Percentiles rank a stretch among this genome's conserved stretches.
Conservation (phyloP, 176 grass and related monocot genomes). For the Oryza brachyantha region DNA sequence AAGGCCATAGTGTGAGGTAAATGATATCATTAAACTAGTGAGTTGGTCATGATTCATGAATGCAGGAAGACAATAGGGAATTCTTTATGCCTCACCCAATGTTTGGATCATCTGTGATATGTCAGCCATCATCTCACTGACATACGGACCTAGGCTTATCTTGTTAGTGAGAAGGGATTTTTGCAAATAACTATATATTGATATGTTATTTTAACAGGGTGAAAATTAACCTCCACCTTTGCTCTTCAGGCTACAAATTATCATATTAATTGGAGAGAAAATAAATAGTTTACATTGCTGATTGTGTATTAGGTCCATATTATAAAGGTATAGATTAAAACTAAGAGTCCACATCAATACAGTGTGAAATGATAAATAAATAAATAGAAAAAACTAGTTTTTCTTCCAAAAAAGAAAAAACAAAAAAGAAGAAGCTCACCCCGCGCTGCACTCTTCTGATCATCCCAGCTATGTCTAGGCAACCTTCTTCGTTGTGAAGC, state of each 20-base stretch:
- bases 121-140: background rate
- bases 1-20: background rate
- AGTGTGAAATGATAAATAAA: too few relatives aligned
- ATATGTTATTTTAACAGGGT: too few relatives aligned
- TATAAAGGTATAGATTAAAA: background rate
- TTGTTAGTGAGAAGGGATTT: background rate
- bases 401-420: background rate
- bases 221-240: background rate
- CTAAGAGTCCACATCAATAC: background rate
- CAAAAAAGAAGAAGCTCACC: conserved; percentile 38
- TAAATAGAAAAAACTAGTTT: background rate
- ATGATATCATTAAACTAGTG: background rate
- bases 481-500: conserved; percentile 75
- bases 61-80: background rate
- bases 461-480: conserved; percentile 63
- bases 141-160: background rate
- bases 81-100: background rate
- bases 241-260: background rate
- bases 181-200: too few relatives aligned
- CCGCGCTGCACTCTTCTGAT: conserved; percentile 79
- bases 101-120: background rate
- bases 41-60: background rate
- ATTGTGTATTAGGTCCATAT: background rate
- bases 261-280: background rate
- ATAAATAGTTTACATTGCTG: background rate